Evolutionary conservation across 805 yeast species (phyloP), one percentile per base, ranked within the genome.

Genomic region (Pichia thaimueangensis): DNA sequence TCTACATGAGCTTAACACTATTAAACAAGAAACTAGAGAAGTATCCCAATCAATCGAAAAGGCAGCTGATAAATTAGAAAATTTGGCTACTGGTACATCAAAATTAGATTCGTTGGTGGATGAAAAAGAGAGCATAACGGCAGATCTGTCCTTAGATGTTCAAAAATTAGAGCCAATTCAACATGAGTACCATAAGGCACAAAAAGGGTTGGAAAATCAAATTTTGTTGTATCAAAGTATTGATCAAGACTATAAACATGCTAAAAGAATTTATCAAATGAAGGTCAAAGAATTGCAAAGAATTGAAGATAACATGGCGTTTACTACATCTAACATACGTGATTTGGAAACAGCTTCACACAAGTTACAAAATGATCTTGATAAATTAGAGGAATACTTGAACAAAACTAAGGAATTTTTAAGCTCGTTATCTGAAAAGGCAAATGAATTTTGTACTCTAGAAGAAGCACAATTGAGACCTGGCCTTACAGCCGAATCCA

Each of bases 361-460:
- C 4, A 29, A 22, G 22, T 25, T 25, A 17, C 17, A 37, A 4
- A 9, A 15, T 5, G 53, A 54, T 20, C 54, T 61, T 23, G 47
- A 45, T 9, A 58, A 59, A 30, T 40, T 60, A 27, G 42, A 47
- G 6, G 52, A 50, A 13, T 65, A 60, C 45, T 49, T 63, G 4
- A 12, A 31, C 2, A 17, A 35, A 30, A 43, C 42, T 6, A 20
- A 19, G 3, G 40, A 34, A 19, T 27, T 23, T 3, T 19, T 30
- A 21, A 20, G 31, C 24, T 16, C 16, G 3, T 15, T 34, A 4
- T 24, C 40, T 2, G 40, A 30, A 3, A 53, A 55, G 25, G 79
- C 78, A 5, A 37, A 32, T 7, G 55, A 60, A 22, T 65, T 70
- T 37, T 80, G 86, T 51, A 47, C 69, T 0, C 55, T 73, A 31